A percentile compares a stretch with the other conserved stretches of the same genome.
phyloP scores from a whole-genome alignment of 2,329 filamentous ascomycete species.

The Huntiella decipiens region DNA sequence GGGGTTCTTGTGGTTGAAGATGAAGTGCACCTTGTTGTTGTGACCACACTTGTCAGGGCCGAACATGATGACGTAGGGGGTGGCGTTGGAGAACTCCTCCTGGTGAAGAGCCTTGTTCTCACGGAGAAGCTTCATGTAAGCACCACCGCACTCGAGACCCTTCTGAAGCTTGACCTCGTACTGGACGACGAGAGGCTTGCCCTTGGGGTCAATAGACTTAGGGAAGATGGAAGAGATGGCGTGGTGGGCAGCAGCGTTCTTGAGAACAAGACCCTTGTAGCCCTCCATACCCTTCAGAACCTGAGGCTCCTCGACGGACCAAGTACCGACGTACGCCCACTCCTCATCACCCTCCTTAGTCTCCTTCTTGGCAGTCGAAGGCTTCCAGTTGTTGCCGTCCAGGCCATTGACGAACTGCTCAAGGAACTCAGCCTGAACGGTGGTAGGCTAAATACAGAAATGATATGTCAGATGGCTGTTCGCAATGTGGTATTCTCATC shows the following conservation, averaged over 20 bases:
- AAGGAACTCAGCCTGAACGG: slow-evolving; percentile 79
- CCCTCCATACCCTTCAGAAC: slow-evolving; percentile 84
- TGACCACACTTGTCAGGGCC: slow-evolving; percentile 97
- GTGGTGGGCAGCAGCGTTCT: slow-evolving; percentile 95
- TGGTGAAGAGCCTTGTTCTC: slow-evolving; percentile 94
- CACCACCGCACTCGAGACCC: slow-evolving; percentile 91
- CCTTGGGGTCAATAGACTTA: slow-evolving; percentile 92
- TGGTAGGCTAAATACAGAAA: slow-evolving; percentile 46
- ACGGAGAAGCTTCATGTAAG: slow-evolving; percentile 96
- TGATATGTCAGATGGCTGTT: neutral
- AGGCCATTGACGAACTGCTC: slow-evolving; percentile 98
- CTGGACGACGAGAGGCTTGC: slow-evolving; percentile 89
- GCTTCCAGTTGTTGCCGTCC: slow-evolving; percentile 71
- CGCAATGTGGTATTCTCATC: neutral
- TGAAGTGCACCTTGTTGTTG: slow-evolving; percentile 97
- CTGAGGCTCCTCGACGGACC: slow-evolving; percentile 85
- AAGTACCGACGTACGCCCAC: slow-evolving; percentile 94
- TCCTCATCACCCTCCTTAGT: slow-evolving; percentile 55
- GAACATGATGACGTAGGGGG: slow-evolving; percentile 99
- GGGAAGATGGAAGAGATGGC: slow-evolving; percentile 98
- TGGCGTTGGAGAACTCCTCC: slow-evolving; percentile 94
- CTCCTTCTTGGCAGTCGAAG: slow-evolving; percentile 93
- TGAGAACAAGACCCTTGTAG: slow-evolving; percentile 92
- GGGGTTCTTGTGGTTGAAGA: slow-evolving; percentile 99
- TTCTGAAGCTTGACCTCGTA: slow-evolving; percentile 99